phyloP scores from a whole-genome alignment of 108 stramenopile genomes.

The Nannochloropsis salina region DNA sequence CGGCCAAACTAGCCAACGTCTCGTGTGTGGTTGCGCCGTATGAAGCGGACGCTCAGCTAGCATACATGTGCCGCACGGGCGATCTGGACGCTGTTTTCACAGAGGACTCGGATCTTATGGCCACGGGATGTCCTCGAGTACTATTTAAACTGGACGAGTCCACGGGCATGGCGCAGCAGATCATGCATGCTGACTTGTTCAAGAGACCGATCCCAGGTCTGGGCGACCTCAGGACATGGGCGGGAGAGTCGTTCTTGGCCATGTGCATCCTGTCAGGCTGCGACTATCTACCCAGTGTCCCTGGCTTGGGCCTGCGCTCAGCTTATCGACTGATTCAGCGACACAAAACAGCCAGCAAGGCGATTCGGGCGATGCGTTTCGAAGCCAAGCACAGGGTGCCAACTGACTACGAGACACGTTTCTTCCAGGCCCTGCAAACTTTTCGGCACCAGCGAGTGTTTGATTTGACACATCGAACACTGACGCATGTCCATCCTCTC shows the following conservation, averaged over 20 bases:
- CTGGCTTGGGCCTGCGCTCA: slow-evolving; percentile 73
- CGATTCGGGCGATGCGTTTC: neutral
- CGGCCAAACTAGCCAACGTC: neutral
- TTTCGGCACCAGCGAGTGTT: slow-evolving; percentile 80
- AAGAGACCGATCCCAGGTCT: slow-evolving; percentile 9
- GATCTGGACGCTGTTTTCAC: slow-evolving; percentile 62
- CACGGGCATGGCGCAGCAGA: slow-evolving; percentile 58
- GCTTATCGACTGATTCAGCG: slow-evolving; percentile 68
- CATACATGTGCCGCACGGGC: slow-evolving; percentile 62
- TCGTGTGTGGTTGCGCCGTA: slow-evolving; percentile 82
- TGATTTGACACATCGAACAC: slow-evolving; percentile 34
- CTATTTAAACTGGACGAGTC: slow-evolving; percentile 72
- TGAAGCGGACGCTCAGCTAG: slow-evolving; percentile 97
- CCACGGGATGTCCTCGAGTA: slow-evolving; percentile 65
- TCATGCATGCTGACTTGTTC: slow-evolving; percentile 53
- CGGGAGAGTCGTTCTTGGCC: slow-evolving; percentile 71
- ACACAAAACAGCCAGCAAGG: slow-evolving; percentile 22
- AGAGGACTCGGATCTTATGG: slow-evolving; percentile 91
- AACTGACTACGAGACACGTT: slow-evolving; percentile 63
- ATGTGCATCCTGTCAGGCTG: slow-evolving; percentile 90
- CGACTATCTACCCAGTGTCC: slow-evolving; percentile 79
- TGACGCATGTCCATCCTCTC: neutral
- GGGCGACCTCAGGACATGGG: neutral
- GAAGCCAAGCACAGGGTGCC: slow-evolving; percentile 50
- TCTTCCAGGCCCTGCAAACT: slow-evolving; percentile 70